phyloP scores from a whole-genome alignment of 306 rosid genomes.

The Lathyrus tuberosus region DNA sequence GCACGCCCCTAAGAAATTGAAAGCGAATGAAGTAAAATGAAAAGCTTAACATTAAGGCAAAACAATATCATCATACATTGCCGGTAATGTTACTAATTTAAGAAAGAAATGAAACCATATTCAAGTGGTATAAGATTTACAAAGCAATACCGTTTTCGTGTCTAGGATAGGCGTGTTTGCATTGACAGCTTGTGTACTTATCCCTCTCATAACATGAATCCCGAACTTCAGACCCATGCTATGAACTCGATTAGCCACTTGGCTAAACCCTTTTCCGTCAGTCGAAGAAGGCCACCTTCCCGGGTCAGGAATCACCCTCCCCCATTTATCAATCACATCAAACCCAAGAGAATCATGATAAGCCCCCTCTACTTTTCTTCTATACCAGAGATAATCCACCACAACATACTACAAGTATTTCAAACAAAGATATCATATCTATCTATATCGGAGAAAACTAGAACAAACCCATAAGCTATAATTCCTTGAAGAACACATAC shows the following conservation, averaged over 20 bases:
- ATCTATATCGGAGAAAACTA: slow-evolving; percentile 19
- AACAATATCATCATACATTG: slow-evolving; percentile 18
- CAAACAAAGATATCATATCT: slow-evolving; percentile 31
- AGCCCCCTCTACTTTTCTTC: slow-evolving; percentile 78
- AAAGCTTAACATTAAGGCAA: slow-evolving; percentile 38
- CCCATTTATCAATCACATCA: slow-evolving; percentile 94
- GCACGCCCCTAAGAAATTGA: slow-evolving; percentile 55
- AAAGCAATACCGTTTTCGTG: slow-evolving; percentile 57
- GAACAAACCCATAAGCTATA: slow-evolving; percentile 9
- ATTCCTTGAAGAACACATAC: slow-evolving; percentile 30
- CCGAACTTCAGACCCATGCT: slow-evolving; percentile 87
- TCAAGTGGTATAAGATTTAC: slow-evolving; percentile 18
- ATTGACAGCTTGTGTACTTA: slow-evolving; percentile 89
- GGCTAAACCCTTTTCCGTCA: slow-evolving; percentile 71
- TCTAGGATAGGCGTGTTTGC: slow-evolving; percentile 88
- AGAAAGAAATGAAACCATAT: slow-evolving; percentile 19
- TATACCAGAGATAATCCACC: slow-evolving; percentile 96
- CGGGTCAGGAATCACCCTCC: slow-evolving; percentile 86
- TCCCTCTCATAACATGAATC: slow-evolving; percentile 96
- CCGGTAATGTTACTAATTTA: not conserved
- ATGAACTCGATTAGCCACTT: slow-evolving; percentile 75
- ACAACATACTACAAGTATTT: slow-evolving; percentile 74
- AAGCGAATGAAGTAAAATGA: slow-evolving; percentile 31
- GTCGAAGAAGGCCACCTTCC: slow-evolving; percentile 87
- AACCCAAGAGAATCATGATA: slow-evolving; percentile 74